Conservation (phyloP, 371 early-diverging fungal species). For the Apophysomyces variabilis region DNA sequence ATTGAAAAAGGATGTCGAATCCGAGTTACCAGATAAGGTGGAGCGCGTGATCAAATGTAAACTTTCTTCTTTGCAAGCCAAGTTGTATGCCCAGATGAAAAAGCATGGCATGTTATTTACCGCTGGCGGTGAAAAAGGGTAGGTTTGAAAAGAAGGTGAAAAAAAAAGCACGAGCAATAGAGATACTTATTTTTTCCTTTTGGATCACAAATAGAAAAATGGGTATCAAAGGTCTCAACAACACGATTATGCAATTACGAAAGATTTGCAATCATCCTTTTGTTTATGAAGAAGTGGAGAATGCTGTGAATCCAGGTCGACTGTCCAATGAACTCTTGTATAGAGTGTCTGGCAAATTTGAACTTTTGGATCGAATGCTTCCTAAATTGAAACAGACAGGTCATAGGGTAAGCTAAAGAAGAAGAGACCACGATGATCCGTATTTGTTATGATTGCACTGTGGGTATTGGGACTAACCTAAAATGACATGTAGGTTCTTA, state of each 20-base stretch:
- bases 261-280: constrained; percentile 99
- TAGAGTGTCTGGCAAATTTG: constrained; percentile 96
- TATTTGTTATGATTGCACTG: not conserved
- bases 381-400: constrained; percentile 88
- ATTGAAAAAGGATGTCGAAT: constrained; percentile 99
- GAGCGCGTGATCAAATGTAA: constrained; percentile 95
- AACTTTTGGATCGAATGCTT: constrained; percentile 95
- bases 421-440: no score
- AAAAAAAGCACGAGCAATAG: not conserved
- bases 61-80: constrained; percentile 82
- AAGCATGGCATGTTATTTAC: constrained; percentile 72
- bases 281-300: constrained; percentile 95
- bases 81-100: constrained; percentile 79
- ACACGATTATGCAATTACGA: constrained; percentile 98
- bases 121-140: constrained; percentile 62
- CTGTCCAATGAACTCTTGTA: constrained; percentile 63
- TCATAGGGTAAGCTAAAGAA: constrained; percentile 67
- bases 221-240: constrained; percentile 87
- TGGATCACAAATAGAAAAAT: constrained; percentile 31
- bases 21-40: constrained; percentile 97
- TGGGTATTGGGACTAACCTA: no score
- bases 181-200: no score
- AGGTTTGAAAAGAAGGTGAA: constrained; percentile 25
- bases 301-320: constrained; percentile 66
- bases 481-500: constrained; percentile 64